Base-by-base conservation (phyloP, 139 green algal species). In the Micractinium conductrix region DNA sequence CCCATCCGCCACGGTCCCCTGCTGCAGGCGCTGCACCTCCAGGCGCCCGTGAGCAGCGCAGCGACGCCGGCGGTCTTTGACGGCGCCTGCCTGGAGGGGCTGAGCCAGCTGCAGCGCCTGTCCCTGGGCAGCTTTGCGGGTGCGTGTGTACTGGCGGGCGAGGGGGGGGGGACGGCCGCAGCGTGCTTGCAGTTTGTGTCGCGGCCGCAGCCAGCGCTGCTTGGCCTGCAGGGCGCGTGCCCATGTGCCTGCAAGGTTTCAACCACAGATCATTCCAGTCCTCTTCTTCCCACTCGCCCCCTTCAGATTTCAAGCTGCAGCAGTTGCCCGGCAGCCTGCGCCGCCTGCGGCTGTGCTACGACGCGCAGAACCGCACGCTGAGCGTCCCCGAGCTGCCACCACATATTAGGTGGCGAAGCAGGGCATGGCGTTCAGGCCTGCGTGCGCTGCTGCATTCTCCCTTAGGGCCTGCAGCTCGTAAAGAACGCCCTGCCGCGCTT, bases 41-140 rank as follows among this genome's bases (percentile, higher is more conserved):
- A 71, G 58, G 76, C 58, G 4, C 55, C 58, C 4, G 30, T 82
- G 9, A 82, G 76, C 76, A 55, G 28, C 38, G 58, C 58, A 2
- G 26, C 6, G 17, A 24, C 43, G 76, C 55, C 76, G 0, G 58
- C 76, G 1, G 76, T 71, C 4, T 82, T 82, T 40, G 58, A 73
- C 55, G 58, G 55, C 24, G 14, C 37, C 7, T 38, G 24, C 1
- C 38, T 82, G 26, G 26, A 33, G 55, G 38, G 24, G 7, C 58
- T 82, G 38, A 38, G n/a, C 22, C 76, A 82, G 38, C 40, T 82
- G 55, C 28, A 38, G 6, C 24, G 19, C 1, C 58, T 82, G 38
- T 82, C 76, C 10, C 76, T 82, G 26, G 58, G 76, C 55, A 60
- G 38, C 30, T 82, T 82, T 67, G 74, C 74, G 24, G 74, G 74